Evolutionary conservation across 176 grass and related monocot genomes (phyloP), one percentile per base, ranked within the genome.

Genomic region (Raddia guianensis): DNA sequence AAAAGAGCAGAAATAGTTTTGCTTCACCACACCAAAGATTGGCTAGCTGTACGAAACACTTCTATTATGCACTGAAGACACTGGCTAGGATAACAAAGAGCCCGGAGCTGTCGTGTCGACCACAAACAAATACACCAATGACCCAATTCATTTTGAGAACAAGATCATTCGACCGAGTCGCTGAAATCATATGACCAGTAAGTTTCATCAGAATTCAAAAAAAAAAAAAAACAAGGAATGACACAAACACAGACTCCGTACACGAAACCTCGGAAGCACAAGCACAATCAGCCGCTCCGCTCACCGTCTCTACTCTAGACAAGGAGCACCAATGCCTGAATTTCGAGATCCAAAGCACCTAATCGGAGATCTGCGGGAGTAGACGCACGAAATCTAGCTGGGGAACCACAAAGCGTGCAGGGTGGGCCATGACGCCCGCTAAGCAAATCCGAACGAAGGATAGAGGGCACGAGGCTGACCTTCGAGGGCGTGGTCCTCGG

Each of bases 401-500:
- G 53, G 54, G 21, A n/a, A n/a, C 53, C 34, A 46, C 46, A n/a
- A 40, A 35, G 33, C 66, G 15, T 44, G 33, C 80, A 8, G 33
- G 43, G 63, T 46, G 50, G 27, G 15, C 21, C 27, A 2, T 2
- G 56, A 62, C 4, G 34, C 16, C 34, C n/a, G 12, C n/a, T 63
- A 14, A 14, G 51, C 60, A 61, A 19, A 64, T 47, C 56, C 14
- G 35, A 58, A 84, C 3, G 45, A 84, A 43, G 63, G n/a, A 32
- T 35, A 5, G 3, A 48, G 72, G 12, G 27, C 6, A 5, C 32
- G 50, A 15, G 63, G 46, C 76, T 80, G 20, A 94, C 95, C 95
- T 94, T 97, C 76, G 65, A 97, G 89, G 69, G 84, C 73, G 82
- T 94, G 90, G 74, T 97, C 95, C 79, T 97, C 95, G 21, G 95